A percentile compares a stretch with the other conserved stretches of the same genome.
phyloP scores from a whole-genome alignment of 352 stramenopile species.

The Albugo candida region DNA sequence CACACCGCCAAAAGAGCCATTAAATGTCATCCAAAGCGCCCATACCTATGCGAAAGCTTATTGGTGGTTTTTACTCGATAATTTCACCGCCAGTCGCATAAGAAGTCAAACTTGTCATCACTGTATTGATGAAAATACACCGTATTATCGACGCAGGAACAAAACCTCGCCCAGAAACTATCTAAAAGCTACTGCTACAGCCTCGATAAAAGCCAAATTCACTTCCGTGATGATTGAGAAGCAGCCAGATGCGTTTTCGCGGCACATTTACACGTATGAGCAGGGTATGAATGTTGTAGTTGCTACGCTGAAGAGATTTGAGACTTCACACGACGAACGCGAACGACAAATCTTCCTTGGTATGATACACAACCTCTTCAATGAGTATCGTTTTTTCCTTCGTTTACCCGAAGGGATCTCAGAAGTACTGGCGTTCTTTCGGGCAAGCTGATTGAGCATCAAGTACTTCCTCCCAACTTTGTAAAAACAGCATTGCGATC shows the following conservation, averaged over 20 bases:
- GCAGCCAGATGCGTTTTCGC: conserved; percentile 95
- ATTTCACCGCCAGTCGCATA: conserved; percentile 45
- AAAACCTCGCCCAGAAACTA: conserved; percentile 13
- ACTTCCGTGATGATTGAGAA: conserved; percentile 95
- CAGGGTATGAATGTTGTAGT: conserved; percentile 96
- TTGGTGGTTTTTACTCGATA: conserved; percentile 43
- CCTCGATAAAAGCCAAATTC: conserved; percentile 14
- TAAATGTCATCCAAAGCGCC: conserved; percentile 68
- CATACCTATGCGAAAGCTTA: conserved; percentile 63
- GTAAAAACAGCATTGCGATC: conserved; percentile 94
- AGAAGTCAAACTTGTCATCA: conserved; percentile 69
- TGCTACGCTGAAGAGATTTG: conserved; percentile 97
- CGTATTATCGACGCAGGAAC: conserved; percentile 58
- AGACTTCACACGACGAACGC: conserved; percentile 85
- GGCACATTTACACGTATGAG: conserved; percentile 98
- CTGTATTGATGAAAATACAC: conserved; percentile 63
- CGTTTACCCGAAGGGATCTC: conserved; percentile 98
- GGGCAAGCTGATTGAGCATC: conserved; percentile 95
- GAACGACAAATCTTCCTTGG: conserved; percentile 99
- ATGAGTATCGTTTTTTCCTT: conserved; percentile 98
- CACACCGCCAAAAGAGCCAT: conserved; percentile 58
- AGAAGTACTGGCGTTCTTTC: conserved; percentile 97
- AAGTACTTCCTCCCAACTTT: conserved; percentile 95
- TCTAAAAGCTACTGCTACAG: conserved; percentile 1
- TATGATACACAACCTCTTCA: conserved; percentile 99